Conservation (phyloP, 352 stramenopile species). For the Phytopythium montanum region DNA sequence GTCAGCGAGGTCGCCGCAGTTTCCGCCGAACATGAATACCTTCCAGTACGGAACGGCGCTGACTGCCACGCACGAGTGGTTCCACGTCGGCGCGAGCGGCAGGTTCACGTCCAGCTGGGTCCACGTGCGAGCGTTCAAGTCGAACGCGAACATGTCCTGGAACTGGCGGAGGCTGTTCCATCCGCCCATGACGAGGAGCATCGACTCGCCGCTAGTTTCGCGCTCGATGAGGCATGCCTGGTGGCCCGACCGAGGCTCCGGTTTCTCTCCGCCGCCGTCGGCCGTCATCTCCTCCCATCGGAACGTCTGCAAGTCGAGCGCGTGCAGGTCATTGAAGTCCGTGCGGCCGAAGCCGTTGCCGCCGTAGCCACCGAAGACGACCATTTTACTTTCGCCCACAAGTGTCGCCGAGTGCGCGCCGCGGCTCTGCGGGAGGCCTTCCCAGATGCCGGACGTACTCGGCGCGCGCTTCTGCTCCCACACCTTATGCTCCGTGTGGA, state of each 20-base stretch:
- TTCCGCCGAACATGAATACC: constrained; percentile 97
- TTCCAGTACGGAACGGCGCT: constrained; percentile 96
- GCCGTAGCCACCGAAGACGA: constrained; percentile 97
- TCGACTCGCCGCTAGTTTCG: constrained; percentile 39
- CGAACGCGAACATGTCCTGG: constrained; percentile 94
- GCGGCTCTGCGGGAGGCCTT: constrained; percentile 86
- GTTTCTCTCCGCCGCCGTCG: constrained; percentile 75
- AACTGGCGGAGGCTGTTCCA: constrained; percentile 97
- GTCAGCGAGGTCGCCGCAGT: constrained; percentile 91
- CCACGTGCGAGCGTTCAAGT: constrained; percentile 87
- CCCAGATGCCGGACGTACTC: constrained; percentile 65
- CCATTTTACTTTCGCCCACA: constrained; percentile 82
- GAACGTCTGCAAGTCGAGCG: constrained; percentile 88
- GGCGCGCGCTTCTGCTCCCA: constrained; percentile 92
- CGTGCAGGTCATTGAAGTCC: constrained; percentile 95
- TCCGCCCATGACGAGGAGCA: constrained; percentile 92
- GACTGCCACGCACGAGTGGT: constrained; percentile 93
- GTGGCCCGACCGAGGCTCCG: constrained; percentile 92
- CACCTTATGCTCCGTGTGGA: constrained; percentile 91
- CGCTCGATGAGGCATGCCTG: constrained; percentile 80
- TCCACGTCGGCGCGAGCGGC: constrained; percentile 85
- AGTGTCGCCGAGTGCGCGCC: constrained; percentile 90
- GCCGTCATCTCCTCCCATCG: constrained; percentile 89
- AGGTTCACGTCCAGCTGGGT: constrained; percentile 53
- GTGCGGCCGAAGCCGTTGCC: constrained; percentile 92